Base-by-base conservation (phyloP, 176 grass and related monocot genomes). In the Hsuehochloa calcarea region DNA sequence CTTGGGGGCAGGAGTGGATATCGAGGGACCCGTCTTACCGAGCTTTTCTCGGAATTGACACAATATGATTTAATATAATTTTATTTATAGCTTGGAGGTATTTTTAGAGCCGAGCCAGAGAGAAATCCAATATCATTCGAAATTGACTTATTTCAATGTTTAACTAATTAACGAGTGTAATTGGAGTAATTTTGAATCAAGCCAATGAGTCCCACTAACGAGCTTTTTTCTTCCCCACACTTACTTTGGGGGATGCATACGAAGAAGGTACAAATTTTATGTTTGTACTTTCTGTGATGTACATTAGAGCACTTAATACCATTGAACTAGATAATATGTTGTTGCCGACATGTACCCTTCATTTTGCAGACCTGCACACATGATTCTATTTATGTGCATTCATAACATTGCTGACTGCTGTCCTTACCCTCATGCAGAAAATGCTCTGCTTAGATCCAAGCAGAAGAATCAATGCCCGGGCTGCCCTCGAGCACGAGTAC, bases 361-460 rank as follows among this genome's bases (percentile, higher is more conserved):
- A 13, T 29, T 82, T n/a, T 27, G 13, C 5, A 54, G 44, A 1
- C 15, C 41, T 1, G 3, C n/a, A 3, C 44, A 22, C 75, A 19
- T 11, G n/a, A 16, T 52, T 60, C 8, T 75, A 60, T 62, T 19
- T 4, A 15, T 6, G 8, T 37, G 43, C 43, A 51, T 84, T 43
- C 49, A 51, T 37, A 74, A 10, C 41, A 29, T 75, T 27, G 19
- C 74, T 87, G 17, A 84, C 34, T 47, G 49, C 14, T 70, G 35
- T 46, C 25, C 40, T 10, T 6, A 11, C 60, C 22, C 0, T 54
- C 15, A 17, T 84, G 89, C 87, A 95, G 93, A 95, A 80, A 92
- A 95, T 95, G 93, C 88, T 95, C 17, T 65, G 84, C 6, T 88
- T 95, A 56, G 90, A 95, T 50, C 93, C 93, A 46, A 95, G 70